Evolutionary conservation across 768 basidiomycete genomes (phyloP).

Genomic region (Thelephora ganbajun): DNA sequence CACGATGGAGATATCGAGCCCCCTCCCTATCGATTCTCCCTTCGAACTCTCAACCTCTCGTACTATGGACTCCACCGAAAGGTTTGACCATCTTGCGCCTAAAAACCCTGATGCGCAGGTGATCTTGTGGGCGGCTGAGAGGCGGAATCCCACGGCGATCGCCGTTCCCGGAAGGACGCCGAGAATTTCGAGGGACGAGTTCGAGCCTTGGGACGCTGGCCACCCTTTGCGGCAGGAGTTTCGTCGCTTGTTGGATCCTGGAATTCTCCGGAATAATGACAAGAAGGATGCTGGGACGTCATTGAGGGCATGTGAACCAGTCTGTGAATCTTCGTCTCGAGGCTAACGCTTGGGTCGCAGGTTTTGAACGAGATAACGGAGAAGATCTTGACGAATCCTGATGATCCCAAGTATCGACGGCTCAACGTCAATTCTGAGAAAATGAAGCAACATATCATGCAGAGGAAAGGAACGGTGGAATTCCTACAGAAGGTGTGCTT

Average conservation of each 20-base stretch:
- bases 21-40: too few relatives aligned
- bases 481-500: constrained; percentile 49
- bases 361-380: constrained; percentile 54
- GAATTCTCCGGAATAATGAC: constrained; percentile 59
- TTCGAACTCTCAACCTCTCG: too few relatives aligned
- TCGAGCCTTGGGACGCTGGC: constrained; percentile 24
- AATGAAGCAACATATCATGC: constrained; percentile 53
- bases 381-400: constrained; percentile 60
- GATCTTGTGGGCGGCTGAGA: neutral
- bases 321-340: neutral
- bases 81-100: neutral
- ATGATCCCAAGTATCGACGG: constrained; percentile 54
- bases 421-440: constrained; percentile 64
- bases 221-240: constrained; percentile 60
- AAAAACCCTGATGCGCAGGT: neutral
- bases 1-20: too few relatives aligned
- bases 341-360: constrained; percentile 18
- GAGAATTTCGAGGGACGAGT: neutral
- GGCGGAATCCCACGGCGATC: neutral
- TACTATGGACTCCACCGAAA: too few relatives aligned
- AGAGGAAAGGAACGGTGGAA: constrained; percentile 62
- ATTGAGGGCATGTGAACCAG: constrained; percentile 37
- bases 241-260: constrained; percentile 65
- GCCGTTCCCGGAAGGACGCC: neutral
- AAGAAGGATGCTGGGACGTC: constrained; percentile 44